Evolutionary conservation across 768 basidiomycete genomes (phyloP), one percentile per base, ranked within the genome.

Genomic region (Lentinus tigrinus): DNA sequence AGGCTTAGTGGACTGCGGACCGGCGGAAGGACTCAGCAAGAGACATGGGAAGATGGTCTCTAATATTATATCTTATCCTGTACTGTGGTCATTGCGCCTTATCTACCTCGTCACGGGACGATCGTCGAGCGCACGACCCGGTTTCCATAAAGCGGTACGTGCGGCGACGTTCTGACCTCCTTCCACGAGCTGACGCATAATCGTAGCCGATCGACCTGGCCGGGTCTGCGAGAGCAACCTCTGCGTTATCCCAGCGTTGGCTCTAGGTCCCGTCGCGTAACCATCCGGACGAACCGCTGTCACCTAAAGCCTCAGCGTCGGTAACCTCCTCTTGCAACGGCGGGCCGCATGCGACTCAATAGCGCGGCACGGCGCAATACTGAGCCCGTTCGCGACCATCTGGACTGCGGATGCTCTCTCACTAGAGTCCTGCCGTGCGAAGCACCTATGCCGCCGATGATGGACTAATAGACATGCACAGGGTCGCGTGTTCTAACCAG

Each of bases 381-480:
- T 37, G 17, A 36, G 34, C 28, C n/a, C 14, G 13, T 34, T 21
- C 28, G 48, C 11, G 23, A 23, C 19, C 21, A 23, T 46, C 21
- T 23, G 8, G 23, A 9, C 43, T 31, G 19, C 43, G 28, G 40
- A 34, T 7, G 42, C 16, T 26, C 52, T 61, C 60, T 61, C 60
- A 61, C 60, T 48, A 10, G 17, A 11, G 7, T 8, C 7, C 8
- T 14, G 16, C 23, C 44, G 60, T 61, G 60, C 44, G 60, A 61
- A 61, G 55, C 39, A 21, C 21, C 16, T 51, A 46, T n/a, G 54
- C 50, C 7, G 39, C 27, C 23, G 26, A 3, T 27, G 16, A 21
- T 11, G 16, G 51, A 14, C 44, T 61, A 55, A 61, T 61, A 61
- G 60, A 61, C 60, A 57, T 47, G 60, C 51, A 34, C 38, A 40